Conservation (phyloP, 2,329 filamentous ascomycete species). For the Fusarium poae region DNA sequence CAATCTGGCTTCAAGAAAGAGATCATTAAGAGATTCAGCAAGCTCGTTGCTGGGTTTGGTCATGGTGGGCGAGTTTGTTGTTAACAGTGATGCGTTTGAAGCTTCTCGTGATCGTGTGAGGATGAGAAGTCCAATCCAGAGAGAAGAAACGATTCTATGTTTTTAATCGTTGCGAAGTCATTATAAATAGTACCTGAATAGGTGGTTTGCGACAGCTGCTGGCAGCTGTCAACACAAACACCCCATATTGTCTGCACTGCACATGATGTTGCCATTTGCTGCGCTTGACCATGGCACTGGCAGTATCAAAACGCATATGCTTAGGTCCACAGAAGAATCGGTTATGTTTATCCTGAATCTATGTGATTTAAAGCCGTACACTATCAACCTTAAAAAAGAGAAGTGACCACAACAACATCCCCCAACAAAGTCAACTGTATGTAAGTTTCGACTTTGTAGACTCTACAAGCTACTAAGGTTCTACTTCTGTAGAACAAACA, state of each 20-base stretch:
- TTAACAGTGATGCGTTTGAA: not conserved
- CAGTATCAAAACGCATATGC: not conserved
- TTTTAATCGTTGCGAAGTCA: not conserved
- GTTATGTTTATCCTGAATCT: too few species aligned
- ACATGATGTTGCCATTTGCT: slow-evolving; percentile 1
- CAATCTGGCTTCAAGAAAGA: slow-evolving; percentile 42
- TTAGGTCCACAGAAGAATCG: not conserved
- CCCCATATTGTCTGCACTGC: not conserved
- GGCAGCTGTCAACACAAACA: slow-evolving; percentile 1
- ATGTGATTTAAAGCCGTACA: not conserved
- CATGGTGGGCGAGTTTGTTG: not conserved
- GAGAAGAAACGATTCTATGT: not conserved
- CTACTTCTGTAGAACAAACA: not conserved
- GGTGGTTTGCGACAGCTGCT: not conserved
- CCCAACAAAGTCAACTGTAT: not conserved
- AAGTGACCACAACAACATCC: not conserved
- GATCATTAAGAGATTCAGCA: slow-evolving; percentile 15
- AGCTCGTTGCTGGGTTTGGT: slow-evolving; percentile 26
- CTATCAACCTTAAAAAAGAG: not conserved
- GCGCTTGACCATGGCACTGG: not conserved
- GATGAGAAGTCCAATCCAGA: not conserved
- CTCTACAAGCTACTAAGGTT: not conserved
- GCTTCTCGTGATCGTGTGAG: not conserved
- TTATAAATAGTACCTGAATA: not conserved
- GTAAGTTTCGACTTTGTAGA: not conserved